These are phyloP conservation scores for Fagus crenata DNA, from an alignment of 306 rosid genomes.

Conservation along the genomic window DNA sequence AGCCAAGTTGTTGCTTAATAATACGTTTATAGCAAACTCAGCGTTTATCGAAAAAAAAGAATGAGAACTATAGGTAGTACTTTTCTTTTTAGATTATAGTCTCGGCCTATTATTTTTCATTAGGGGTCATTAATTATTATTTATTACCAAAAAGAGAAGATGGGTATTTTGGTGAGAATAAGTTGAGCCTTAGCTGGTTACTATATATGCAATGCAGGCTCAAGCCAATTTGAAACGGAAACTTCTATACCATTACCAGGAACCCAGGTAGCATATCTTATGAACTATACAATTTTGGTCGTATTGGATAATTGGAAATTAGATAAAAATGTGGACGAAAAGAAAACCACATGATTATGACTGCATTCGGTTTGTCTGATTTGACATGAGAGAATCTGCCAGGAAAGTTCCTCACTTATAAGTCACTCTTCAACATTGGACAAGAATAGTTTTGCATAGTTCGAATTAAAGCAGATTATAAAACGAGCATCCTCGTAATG, in stretches of 20 bases:
- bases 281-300: background rate
- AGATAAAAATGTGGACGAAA: background rate
- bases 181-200: background rate
- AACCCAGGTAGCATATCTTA: background rate
- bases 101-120: background rate
- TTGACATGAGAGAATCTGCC: slow-evolving; percentile 42
- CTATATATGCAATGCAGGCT: too few relatives aligned
- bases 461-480: slow-evolving; percentile 26
- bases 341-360: background rate
- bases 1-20: background rate
- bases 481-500: slow-evolving; percentile 30
- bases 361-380: slow-evolving; percentile 18
- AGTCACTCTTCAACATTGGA: slow-evolving; percentile 8
- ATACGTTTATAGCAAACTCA: background rate
- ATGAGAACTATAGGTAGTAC: background rate
- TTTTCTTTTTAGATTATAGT: background rate
- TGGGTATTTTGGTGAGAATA: background rate
- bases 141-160: background rate
- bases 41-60: background rate
- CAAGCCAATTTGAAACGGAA: background rate
- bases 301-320: background rate
- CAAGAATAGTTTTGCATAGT: background rate
- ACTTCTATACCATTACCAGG: background rate
- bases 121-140: background rate
- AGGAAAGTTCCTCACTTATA: slow-evolving; percentile 54